phyloP scores from a whole-genome alignment of 495 filamentous ascomycete species.

The Viridothelium virens region DNA sequence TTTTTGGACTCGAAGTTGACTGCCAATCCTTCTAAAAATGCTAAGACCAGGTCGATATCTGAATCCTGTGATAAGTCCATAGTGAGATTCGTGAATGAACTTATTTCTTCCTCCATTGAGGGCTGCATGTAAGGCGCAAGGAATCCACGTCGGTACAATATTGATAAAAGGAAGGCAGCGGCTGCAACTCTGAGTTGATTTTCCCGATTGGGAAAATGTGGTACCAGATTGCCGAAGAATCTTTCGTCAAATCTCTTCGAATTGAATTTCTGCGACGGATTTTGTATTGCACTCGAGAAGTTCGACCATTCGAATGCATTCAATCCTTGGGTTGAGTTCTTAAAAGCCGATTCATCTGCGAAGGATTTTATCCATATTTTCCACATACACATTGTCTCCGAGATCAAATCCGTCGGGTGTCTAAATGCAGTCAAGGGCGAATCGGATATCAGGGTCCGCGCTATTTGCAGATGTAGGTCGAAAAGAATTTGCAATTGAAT shows the following conservation, averaged over 20 bases:
- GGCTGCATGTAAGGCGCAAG: neutral
- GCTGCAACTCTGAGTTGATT: neutral
- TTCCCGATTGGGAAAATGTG: neutral
- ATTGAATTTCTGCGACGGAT: neutral
- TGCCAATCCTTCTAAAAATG: neutral
- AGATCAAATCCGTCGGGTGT: neutral
- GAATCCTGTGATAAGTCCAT: neutral
- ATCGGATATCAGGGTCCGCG: neutral
- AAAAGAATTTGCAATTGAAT: neutral
- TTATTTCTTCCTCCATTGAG: neutral
- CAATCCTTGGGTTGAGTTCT: neutral
- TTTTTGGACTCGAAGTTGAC: neutral
- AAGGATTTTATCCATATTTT: neutral
- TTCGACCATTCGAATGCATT: neutral
- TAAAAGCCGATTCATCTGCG: neutral
- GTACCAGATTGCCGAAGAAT: neutral
- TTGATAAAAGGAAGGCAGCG: neutral
- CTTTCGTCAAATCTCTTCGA: neutral
- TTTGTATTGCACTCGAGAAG: neutral
- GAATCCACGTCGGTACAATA: neutral
- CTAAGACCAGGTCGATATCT: neutral
- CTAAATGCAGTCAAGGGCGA: neutral
- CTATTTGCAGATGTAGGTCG: neutral
- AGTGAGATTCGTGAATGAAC: neutral
- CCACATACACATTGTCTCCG: neutral